Percentiles rank a stretch among this genome's conserved stretches.
Evolutionary conservation across 768 basidiomycete genomes (phyloP).

Genomic region (Lactifluus subvellereus): DNA sequence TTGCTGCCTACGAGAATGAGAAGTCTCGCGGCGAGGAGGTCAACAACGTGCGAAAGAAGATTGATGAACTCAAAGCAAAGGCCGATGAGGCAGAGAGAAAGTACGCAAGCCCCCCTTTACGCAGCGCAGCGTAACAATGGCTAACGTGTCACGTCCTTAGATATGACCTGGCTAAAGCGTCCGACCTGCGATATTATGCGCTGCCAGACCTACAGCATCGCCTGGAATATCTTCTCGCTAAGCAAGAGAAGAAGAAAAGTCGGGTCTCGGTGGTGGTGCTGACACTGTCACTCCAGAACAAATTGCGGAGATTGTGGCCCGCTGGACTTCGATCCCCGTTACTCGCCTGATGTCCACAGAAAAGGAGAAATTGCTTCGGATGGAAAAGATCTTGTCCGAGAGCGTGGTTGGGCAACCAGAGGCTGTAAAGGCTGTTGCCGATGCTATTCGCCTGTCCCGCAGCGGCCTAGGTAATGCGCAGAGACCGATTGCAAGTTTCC

Average conservation of each 20-base stretch:
- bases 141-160: slow-evolving; percentile 17
- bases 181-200: slow-evolving; percentile 87
- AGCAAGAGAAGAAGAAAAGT: slow-evolving; percentile 66
- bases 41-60: slow-evolving; percentile 64
- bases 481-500: slow-evolving; percentile 86
- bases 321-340: slow-evolving; percentile 92
- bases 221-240: slow-evolving; percentile 64
- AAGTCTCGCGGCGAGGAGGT: slow-evolving; percentile 80
- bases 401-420: slow-evolving; percentile 87
- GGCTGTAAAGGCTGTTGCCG: slow-evolving; percentile 88
- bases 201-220: slow-evolving; percentile 79
- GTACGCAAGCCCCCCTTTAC: slow-evolving; percentile 31
- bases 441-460: slow-evolving; percentile 87
- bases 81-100: slow-evolving; percentile 88
- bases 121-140: not conserved
- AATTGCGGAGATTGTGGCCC: slow-evolving; percentile 89
- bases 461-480: slow-evolving; percentile 89
- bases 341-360: slow-evolving; percentile 83
- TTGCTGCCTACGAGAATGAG: slow-evolving; percentile 82
- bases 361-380: slow-evolving; percentile 77
- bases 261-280: slow-evolving; percentile 46
- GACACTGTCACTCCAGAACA: slow-evolving; percentile 81
- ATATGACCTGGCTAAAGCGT: slow-evolving; percentile 64
- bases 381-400: slow-evolving; percentile 77
- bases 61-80: slow-evolving; percentile 89